These are phyloP conservation scores for Curvularia verruculosa DNA, from an alignment of 2,329 filamentous ascomycete genomes.

Conservation along the genomic window DNA sequence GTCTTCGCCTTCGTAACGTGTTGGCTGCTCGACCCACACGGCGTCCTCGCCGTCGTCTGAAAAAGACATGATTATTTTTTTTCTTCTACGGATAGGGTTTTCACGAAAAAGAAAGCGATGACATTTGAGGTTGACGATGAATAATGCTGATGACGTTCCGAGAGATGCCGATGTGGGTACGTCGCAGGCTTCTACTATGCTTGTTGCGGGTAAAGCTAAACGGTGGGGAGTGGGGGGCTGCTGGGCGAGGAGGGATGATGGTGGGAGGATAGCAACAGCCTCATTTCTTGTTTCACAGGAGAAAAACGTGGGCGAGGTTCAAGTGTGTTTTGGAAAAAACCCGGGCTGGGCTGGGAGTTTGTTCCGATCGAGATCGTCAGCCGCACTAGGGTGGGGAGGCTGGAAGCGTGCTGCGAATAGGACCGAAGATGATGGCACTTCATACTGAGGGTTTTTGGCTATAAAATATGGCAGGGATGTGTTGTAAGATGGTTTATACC, in stretches of 20 bases:
- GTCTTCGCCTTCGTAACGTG: slow-evolving; percentile 41
- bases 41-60: slow-evolving; percentile 9
- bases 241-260: background rate
- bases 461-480: background rate
- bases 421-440: background rate
- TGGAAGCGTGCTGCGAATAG: background rate
- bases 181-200: background rate
- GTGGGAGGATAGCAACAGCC: background rate
- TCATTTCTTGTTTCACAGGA: background rate
- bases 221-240: background rate
- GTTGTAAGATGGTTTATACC: no score
- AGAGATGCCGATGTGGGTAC: slow-evolving; percentile 1
- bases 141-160: slow-evolving; percentile 5
- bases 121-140: background rate
- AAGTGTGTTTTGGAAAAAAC: background rate
- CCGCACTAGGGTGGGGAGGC: background rate
- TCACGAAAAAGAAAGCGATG: background rate
- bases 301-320: no score
- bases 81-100: background rate
- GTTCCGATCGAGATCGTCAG: background rate
- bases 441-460: background rate
- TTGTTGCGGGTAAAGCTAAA: slow-evolving; percentile 4
- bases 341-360: background rate
- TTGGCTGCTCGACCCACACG: slow-evolving; percentile 8
- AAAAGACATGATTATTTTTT: slow-evolving; percentile 20